phyloP scores from a whole-genome alignment of 2,329 filamentous ascomycete genomes.

The Sclerotinia minor region DNA sequence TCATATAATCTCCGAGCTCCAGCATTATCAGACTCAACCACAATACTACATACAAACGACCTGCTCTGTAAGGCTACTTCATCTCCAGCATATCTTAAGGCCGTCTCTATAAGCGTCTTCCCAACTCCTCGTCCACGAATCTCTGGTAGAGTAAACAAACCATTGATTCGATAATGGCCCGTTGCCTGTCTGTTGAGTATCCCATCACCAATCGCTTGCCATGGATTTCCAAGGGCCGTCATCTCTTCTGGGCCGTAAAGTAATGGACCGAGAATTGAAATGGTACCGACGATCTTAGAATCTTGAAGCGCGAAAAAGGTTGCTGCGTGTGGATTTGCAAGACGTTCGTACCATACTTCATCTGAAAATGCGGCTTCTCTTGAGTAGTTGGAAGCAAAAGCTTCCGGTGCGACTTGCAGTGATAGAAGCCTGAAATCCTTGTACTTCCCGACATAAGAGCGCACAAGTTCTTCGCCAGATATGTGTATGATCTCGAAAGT shows the following conservation, averaged over 20 bases:
- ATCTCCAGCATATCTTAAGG: slow-evolving; percentile 37
- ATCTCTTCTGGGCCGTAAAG: slow-evolving; percentile 29
- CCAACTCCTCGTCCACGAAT: slow-evolving; percentile 44
- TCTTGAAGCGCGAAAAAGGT: slow-evolving; percentile 42
- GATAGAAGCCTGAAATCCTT: slow-evolving; percentile 37
- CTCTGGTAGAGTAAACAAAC: slow-evolving; percentile 45
- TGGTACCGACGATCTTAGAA: slow-evolving; percentile 40
- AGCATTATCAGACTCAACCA: slow-evolving; percentile 43
- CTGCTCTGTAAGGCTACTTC: slow-evolving; percentile 32
- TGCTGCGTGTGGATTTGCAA: slow-evolving; percentile 43
- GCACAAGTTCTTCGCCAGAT: slow-evolving; percentile 32
- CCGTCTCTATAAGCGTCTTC: slow-evolving; percentile 40
- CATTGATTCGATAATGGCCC: slow-evolving; percentile 42
- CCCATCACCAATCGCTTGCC: slow-evolving; percentile 25
- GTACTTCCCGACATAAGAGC: slow-evolving; percentile 31
- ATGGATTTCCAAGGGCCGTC: slow-evolving; percentile 29
- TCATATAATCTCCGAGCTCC: slow-evolving; percentile 43
- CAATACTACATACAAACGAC: slow-evolving; percentile 40
- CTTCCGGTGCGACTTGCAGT: slow-evolving; percentile 37
- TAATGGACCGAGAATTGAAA: slow-evolving; percentile 42
- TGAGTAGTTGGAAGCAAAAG: slow-evolving; percentile 45
- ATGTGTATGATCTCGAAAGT: slow-evolving; percentile 36
- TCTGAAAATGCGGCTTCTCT: slow-evolving; percentile 44
- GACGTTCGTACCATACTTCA: slow-evolving; percentile 43
- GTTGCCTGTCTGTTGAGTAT: slow-evolving; percentile 18